Evolutionary conservation across 2,329 filamentous ascomycete species (phyloP), one percentile per base, ranked within the genome.

Genomic region (Plenodomus lindquistii): DNA sequence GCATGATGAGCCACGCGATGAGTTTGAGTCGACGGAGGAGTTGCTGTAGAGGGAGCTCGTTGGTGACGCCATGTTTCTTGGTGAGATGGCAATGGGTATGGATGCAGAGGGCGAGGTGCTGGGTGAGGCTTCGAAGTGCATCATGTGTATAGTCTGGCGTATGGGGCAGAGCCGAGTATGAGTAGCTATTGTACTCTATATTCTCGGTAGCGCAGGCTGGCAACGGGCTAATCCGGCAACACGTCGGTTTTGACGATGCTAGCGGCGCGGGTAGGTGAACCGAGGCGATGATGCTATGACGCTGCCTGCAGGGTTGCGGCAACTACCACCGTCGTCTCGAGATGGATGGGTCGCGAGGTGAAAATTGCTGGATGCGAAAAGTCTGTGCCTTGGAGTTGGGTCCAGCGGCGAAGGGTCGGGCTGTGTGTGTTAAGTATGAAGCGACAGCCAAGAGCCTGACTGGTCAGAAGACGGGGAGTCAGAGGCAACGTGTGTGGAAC

Each of bases 71-170:
- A 71, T 71, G 58, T 52, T 69, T 40, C 64, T 59, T 37, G 62
- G 58, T 35, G 62, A 63, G 55, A 71, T 69, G 54, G 63, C 65
- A 50, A 72, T 71, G 38, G 70, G 66, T n/a, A 69, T 63, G 16
- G 70, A 73, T 44, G 70, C 70, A 47, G 69, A 71, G 11, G 70
- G 69, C 50, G 69, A 73, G 16, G 68, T 67, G 52, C 60, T 57
- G 36, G 68, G 69, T 27, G 69, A 69, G 5, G 63, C 43, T 57
- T 71, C 69, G 56, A 72, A 73, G 44, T 72, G 66, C 70, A 73
- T 73, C 6, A 36, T 59, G 49, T 22, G 27, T 18, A 35, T 24
- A n/a, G 42, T 19, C 48, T 61, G 53, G 60, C 50, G 59, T 52
- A 49, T 24, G 52, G 58, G 55, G 63, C 61, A 59, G 63, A 56